Evolutionary conservation across 345 rosid genomes (phyloP), one percentile per base, ranked within the genome.

Genomic region (Litchi chinensis): DNA sequence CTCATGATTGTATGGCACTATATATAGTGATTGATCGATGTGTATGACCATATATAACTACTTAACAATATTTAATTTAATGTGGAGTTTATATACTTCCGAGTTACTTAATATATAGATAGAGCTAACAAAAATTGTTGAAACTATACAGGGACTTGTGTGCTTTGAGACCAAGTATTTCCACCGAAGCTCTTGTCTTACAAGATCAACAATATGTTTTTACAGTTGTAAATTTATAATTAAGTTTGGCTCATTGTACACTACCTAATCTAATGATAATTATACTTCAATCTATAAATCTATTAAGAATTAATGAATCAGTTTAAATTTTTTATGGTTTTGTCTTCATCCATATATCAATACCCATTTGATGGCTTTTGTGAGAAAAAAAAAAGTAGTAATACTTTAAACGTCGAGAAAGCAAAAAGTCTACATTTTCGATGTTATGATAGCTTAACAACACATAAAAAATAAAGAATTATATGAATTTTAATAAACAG

Each of bases 71-170:
- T 7, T 60, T 60, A 10, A 10, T 74, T 26, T 26, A 74, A 44
- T 24, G 43, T 24, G 21, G 44, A 63, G 74, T 67, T 68, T 54
- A 76, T 84, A 76, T 84, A 79, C 97, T 91, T 94, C 82, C 76
- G 91, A 92, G 97, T 80, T 80, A 90, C 95, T 92, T 95, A 82
- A 83, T 69, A 68, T 6, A n/a, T 59, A 9, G 28, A 0, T 21
- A 19, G 63, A 18, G 24, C 2, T 59, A 62, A 70, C 41, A 72
- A 76, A 37, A 70, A 74, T n/a, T 56, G 68, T 71, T 2, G 60
- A 48, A 69, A 44, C 16, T 52, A 15, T 48, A 57, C 1, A 37
- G 44, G 65, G 79, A 18, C 74, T 76, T 68, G 16, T 73, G 85
- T 88, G 69, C 86, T 86, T 91, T 82, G 73, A 81, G 81, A 83